These are phyloP conservation scores for Penicillium waksmanii DNA, from an alignment of 495 filamentous ascomycete genomes.

Conservation along the genomic window DNA sequence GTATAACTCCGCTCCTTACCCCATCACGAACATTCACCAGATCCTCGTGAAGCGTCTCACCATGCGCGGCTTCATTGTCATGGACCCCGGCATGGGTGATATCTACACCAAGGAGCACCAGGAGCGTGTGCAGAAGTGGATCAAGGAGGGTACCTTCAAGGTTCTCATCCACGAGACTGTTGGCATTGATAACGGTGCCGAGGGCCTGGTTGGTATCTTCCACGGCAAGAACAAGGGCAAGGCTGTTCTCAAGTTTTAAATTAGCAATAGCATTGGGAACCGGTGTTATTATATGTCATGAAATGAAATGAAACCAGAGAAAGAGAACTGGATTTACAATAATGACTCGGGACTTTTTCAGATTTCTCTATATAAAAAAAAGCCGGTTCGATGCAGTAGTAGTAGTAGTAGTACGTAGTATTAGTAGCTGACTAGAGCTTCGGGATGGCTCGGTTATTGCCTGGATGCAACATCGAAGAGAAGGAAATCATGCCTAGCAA, in stretches of 20 bases:
- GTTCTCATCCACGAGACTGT: constrained; percentile 68
- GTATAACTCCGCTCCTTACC: constrained; percentile 74
- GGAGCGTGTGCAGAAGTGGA: constrained; percentile 81
- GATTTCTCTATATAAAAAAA: neutral
- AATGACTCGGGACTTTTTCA: too few relatives aligned
- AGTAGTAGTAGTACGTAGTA: neutral
- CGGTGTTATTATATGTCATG: neutral
- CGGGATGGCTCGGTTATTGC: constrained; percentile 13
- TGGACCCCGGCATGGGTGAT: constrained; percentile 66
- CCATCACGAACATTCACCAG: constrained; percentile 64
- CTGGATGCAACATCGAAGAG: neutral
- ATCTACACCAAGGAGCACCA: constrained; percentile 78
- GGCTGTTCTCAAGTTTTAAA: constrained; percentile 74
- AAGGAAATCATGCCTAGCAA: neutral
- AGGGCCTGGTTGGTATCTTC: constrained; percentile 86
- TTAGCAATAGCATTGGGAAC: constrained; percentile 10
- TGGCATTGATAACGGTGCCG: constrained; percentile 80
- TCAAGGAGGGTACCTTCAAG: constrained; percentile 80
- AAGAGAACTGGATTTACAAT: neutral
- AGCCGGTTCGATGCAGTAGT: neutral
- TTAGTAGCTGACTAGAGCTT: neutral
- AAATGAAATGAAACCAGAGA: neutral
- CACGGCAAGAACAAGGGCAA: constrained; percentile 92
- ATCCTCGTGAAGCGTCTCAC: constrained; percentile 60
- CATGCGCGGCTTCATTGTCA: constrained; percentile 80